Evolutionary conservation across 495 filamentous ascomycete genomes (phyloP), one percentile per base, ranked within the genome.

Genomic region (Hyaloscypha finlandica): DNA sequence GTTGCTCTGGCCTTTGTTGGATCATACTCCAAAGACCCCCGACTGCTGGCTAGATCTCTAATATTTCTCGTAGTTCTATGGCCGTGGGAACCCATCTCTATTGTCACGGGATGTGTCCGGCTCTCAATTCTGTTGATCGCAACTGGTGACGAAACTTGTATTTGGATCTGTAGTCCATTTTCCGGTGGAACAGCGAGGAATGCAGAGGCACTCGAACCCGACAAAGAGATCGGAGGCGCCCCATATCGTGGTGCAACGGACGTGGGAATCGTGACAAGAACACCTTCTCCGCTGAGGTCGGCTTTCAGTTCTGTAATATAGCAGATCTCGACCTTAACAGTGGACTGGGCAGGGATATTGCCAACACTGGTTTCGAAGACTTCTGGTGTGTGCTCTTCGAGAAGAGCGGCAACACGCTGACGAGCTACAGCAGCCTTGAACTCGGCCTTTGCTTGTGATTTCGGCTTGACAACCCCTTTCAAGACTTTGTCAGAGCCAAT

Each of bases 281-380:
- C 77, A 6, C 83, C 81, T 71, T 86, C 77, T 61, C 80, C 81
- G 12, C 35, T 37, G 33, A 77, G 74, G 71, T 85, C 84, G 63
- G 84, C 80, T 70, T 87, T 85, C 65, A 88, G 74, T 59, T 86
- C 83, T 3, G 79, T 79, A 11, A 85, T 71, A 66, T 85, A 85
- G 45, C 80, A 84, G 59, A 87, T 81, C 8, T 77, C 48, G 1
- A 84, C 74, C 37, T 74, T 75, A 4, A 72, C 70, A 8, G 74
- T 74, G 0, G 79, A 73, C 19, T 64, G 19, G 22, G 68, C 51
- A 1, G 81, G 82, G 35, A 88, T 77, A 67, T 86, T 87, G n/a
- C 83, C 84, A 8, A 88, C 68, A 4, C 76, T 81, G 0, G 79
- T 81, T 8, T 75, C 80, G 70, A 86, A 86, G 1, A 84, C 77